Percentiles rank a stretch among this genome's conserved stretches.
phyloP scores from a whole-genome alignment of 148 eudicot genomes.

The Camellia lanceoleosa region DNA sequence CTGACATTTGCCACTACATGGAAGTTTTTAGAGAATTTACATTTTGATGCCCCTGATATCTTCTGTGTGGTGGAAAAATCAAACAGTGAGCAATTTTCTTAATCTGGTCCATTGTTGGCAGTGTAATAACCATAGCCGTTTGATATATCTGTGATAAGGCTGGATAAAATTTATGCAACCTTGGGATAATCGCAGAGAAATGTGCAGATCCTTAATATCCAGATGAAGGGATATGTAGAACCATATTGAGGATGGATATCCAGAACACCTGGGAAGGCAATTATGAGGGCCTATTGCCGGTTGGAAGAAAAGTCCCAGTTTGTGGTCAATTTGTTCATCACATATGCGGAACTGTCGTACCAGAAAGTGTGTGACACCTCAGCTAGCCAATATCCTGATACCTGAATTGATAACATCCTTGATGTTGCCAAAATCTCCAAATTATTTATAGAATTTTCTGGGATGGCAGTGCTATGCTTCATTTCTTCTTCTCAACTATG shows the following conservation, averaged over 20 bases:
- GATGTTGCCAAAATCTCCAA: neutral
- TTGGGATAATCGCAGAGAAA: neutral
- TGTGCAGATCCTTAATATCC: neutral
- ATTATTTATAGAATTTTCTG: neutral
- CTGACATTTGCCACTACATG: neutral
- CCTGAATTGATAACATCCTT: neutral
- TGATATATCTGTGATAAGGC: neutral
- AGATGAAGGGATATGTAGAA: neutral
- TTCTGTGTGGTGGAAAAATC: neutral
- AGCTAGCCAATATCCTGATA: neutral
- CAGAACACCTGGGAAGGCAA: neutral
- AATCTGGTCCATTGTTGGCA: neutral
- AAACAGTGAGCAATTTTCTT: neutral
- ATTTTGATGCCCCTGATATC: neutral
- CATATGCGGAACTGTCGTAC: neutral
- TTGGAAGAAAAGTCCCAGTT: neutral
- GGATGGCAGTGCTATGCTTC: neutral
- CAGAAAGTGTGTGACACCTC: neutral
- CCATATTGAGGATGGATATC: neutral
- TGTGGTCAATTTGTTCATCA: neutral
- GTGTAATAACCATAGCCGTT: neutral
- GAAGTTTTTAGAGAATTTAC: neutral
- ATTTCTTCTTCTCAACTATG: neutral
- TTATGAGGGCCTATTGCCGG: neutral
- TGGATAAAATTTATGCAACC: neutral